Evolutionary conservation across 345 rosid genomes (phyloP).

Genomic region (Angophora floribunda): DNA sequence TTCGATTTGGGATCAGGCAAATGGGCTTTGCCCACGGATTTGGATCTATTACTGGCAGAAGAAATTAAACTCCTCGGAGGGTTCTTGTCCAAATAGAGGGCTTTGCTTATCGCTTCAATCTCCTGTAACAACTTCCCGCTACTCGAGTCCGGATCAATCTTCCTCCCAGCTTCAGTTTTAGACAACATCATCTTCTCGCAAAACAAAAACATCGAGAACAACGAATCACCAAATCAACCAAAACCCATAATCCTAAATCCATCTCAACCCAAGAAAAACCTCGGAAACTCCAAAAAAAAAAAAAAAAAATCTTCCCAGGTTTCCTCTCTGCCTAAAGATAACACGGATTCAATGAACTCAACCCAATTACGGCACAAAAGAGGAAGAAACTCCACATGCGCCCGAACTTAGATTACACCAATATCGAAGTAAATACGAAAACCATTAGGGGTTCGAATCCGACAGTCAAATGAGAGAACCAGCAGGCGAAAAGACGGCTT

Average conservation of each 20-base stretch:
- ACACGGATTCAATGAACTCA: neutral
- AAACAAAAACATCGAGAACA: neutral
- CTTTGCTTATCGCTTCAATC: conserved; percentile 66
- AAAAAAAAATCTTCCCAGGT: neutral
- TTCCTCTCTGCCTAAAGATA: neutral
- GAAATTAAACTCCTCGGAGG: conserved; percentile 18
- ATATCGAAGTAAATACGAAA: neutral
- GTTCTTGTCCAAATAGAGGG: conserved; percentile 54
- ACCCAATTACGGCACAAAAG: neutral
- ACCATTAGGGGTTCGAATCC: neutral
- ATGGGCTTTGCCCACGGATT: conserved; percentile 29
- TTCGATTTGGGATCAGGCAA: conserved; percentile 27
- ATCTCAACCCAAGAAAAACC: neutral
- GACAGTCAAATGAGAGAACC: neutral
- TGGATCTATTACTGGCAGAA: conserved; percentile 17
- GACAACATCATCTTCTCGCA: conserved; percentile 33
- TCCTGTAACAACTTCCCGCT: conserved; percentile 51
- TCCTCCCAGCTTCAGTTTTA: conserved; percentile 43
- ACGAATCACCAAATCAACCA: neutral
- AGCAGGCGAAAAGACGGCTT: neutral
- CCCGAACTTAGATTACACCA: neutral
- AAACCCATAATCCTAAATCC: neutral
- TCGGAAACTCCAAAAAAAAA: neutral
- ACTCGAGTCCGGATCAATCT: conserved; percentile 41
- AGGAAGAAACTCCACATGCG: neutral